These are phyloP conservation scores for Musa balbisiana DNA, from an alignment of 202 grass and related monocot species.

Conservation along the genomic window DNA sequence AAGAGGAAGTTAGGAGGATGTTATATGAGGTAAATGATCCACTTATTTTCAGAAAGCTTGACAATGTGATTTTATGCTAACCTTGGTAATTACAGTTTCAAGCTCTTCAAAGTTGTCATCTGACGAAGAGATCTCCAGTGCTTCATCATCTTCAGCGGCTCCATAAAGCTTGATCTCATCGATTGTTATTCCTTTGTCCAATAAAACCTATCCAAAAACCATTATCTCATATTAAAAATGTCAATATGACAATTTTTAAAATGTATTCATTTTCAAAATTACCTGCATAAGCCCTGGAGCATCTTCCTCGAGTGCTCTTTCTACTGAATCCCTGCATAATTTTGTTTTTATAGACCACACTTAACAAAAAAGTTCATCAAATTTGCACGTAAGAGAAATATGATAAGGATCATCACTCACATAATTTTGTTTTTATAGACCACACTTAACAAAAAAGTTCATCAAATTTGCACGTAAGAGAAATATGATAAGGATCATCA, in stretches of 20 bases:
- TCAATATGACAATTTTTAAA: background rate
- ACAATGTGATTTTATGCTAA: conserved; percentile 25
- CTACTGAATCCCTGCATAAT: conserved; percentile 69
- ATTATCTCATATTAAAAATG: conserved; percentile 6
- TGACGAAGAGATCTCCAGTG: conserved; percentile 35
- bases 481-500: conserved; percentile 16
- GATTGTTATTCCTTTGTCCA: conserved; percentile 67
- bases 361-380: conserved; percentile 1
- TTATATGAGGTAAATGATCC: background rate
- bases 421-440: background rate
- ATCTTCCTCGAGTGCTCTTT: conserved; percentile 89
- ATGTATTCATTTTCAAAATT: background rate
- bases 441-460: background rate
- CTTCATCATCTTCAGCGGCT: conserved; percentile 52
- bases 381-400: conserved; percentile 20
- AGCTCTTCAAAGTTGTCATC: conserved; percentile 78
- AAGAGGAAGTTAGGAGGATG: no score
- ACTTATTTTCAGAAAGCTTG: background rate
- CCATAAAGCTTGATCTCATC: conserved; percentile 92
- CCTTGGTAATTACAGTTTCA: conserved; percentile 72
- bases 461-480: conserved; percentile 16
- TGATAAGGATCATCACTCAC: conserved; percentile 32
- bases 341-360: background rate
- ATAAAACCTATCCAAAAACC: conserved; percentile 50
- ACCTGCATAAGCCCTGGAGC: conserved; percentile 93